Evolutionary conservation across 192 early-diverging fungal species (phyloP).

Genomic region (Borealophlyctis nickersoniae): DNA sequence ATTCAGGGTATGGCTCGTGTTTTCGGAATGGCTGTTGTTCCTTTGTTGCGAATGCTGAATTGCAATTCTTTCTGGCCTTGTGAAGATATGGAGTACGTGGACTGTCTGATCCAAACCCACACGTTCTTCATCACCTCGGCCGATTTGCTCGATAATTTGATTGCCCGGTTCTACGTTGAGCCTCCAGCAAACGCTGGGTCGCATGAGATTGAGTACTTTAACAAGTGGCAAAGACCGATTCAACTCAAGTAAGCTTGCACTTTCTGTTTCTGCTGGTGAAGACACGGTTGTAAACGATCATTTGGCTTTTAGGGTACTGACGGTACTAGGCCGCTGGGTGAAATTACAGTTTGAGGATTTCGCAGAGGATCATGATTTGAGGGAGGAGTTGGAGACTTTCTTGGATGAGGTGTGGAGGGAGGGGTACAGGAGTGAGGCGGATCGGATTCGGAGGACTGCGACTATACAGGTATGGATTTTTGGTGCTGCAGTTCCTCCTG

Average conservation of each 20-base stretch:
- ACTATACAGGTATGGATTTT: conserved; percentile 31
- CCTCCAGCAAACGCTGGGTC: conserved; percentile 13
- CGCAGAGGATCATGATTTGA: conserved; percentile 36
- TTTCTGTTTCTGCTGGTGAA: conserved; percentile 1
- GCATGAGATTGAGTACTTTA: conserved; percentile 43
- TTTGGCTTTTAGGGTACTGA: conserved; percentile 43
- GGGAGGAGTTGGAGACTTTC: conserved; percentile 46
- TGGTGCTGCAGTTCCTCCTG: neutral
- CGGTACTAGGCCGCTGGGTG: conserved; percentile 62
- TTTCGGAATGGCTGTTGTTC: neutral
- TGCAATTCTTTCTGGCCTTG: neutral
- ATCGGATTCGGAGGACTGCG: conserved; percentile 29
- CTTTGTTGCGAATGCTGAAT: neutral
- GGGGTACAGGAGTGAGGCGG: conserved; percentile 46
- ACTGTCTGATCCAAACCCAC: conserved; percentile 57
- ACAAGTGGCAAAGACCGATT: conserved; percentile 45
- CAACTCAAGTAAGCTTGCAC: conserved; percentile 48
- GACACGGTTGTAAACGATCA: neutral
- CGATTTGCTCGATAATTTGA: conserved; percentile 54
- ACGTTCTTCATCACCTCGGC: conserved; percentile 57
- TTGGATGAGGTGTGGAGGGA: conserved; percentile 38
- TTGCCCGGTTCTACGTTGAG: conserved; percentile 57
- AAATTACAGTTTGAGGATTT: conserved; percentile 62
- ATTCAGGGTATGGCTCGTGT: conserved; percentile 44
- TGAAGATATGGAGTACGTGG: conserved; percentile 65